Evolutionary conservation across 495 filamentous ascomycete genomes (phyloP).

Genomic region (Thermothielavioides terrestris): DNA sequence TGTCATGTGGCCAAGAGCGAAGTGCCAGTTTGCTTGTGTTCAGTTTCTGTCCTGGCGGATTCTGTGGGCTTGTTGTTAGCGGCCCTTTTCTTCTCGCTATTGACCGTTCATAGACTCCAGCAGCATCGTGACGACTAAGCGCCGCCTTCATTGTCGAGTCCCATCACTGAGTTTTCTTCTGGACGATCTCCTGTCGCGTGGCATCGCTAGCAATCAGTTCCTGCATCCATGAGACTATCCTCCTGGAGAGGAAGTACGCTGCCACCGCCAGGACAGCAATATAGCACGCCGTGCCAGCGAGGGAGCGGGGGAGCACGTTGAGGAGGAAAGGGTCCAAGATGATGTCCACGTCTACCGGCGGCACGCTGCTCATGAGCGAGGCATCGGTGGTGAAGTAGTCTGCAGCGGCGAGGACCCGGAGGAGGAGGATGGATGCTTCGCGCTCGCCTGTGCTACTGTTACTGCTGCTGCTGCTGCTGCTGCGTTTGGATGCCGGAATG

Average conservation of each 20-base stretch:
- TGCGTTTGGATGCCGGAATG: slow-evolving; percentile 1
- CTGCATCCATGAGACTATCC: slow-evolving; percentile 29
- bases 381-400: slow-evolving; percentile 72
- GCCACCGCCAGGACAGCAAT: slow-evolving; percentile 46
- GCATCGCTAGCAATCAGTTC: background rate
- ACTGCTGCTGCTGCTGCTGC: background rate
- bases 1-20: no score
- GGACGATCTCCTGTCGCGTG: background rate
- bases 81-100: background rate
- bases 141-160: background rate
- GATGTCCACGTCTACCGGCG: slow-evolving; percentile 70
- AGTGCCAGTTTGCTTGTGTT: no score
- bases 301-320: slow-evolving; percentile 61
- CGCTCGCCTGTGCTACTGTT: background rate
- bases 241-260: slow-evolving; percentile 39
- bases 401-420: slow-evolving; percentile 67
- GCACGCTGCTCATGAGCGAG: slow-evolving; percentile 66
- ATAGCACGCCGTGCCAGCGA: slow-evolving; percentile 57
- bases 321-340: slow-evolving; percentile 80
- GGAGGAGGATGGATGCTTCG: slow-evolving; percentile 57
- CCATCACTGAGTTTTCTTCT: slow-evolving; percentile 27
- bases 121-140: background rate
- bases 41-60: no score
- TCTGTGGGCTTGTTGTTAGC: no score
- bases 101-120: background rate